A percentile compares a stretch with the other conserved stretches of the same genome.
These are phyloP conservation scores for Melanomma pulvis-pyrius DNA, from an alignment of 495 filamentous ascomycete genomes.

Conservation along the genomic window DNA sequence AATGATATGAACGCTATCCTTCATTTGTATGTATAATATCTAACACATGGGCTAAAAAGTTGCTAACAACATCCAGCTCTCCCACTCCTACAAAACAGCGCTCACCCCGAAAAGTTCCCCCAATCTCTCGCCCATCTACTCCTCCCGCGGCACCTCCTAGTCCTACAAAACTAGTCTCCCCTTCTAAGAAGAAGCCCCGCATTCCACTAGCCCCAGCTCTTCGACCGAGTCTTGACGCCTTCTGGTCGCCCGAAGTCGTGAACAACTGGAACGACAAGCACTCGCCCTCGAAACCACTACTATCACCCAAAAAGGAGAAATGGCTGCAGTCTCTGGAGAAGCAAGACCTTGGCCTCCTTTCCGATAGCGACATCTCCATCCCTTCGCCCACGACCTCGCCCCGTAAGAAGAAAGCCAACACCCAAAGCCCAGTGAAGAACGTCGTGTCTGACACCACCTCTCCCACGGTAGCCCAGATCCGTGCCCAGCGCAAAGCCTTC, in stretches of 20 bases:
- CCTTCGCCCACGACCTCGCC: conserved; percentile 35
- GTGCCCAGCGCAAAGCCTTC: conserved; percentile 64
- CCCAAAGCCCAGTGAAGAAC: conserved; percentile 47
- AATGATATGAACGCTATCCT: conserved; percentile 35
- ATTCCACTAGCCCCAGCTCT: conserved; percentile 60
- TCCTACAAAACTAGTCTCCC: conserved; percentile 56
- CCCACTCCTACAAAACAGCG: conserved; percentile 37
- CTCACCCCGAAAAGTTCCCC: conserved; percentile 38
- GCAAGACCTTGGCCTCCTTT: background rate
- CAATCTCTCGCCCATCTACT: conserved; percentile 29
- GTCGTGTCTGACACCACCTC: conserved; percentile 13
- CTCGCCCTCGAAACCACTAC: conserved; percentile 64
- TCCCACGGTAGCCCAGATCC: conserved; percentile 18
- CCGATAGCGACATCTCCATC: conserved; percentile 21
- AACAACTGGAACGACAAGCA: conserved; percentile 84
- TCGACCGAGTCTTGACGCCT: conserved; percentile 71
- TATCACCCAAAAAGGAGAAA: conserved; percentile 41
- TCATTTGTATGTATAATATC: conserved; percentile 13
- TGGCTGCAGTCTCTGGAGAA: conserved; percentile 13
- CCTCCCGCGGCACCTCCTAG: conserved; percentile 46
- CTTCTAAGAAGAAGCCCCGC: conserved; percentile 51
- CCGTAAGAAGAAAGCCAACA: conserved; percentile 42
- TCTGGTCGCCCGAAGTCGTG: conserved; percentile 76
- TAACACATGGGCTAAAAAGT: background rate
- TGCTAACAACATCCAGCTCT: conserved; percentile 28